Evolutionary conservation across 441 rosid genomes (phyloP), one percentile per base, ranked within the genome.

Genomic region (Capsella rubella): DNA sequence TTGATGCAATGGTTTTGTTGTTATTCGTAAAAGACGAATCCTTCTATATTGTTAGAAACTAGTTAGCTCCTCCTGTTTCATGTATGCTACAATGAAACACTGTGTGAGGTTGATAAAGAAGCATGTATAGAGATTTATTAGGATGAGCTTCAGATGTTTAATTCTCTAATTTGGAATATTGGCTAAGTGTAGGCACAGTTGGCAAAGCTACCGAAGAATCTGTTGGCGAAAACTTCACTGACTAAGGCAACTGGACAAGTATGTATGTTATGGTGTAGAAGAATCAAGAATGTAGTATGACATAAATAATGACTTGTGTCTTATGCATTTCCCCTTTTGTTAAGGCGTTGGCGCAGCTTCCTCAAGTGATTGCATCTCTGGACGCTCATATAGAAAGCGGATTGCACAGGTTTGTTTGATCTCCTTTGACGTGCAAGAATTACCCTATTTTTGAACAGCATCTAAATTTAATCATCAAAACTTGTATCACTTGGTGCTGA

Each of bases 161-260:
- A 15, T 39, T 21, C 62, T 71, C 29, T 16, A 29, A 4, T 27
- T 54, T 35, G 37, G 27, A 50, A 16, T 50, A 9, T 49, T 51
- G 10, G 29, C 14, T 50, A 11, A 61, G 25, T 60, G 64, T 47
- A 78, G 77, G 60, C 65, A 0, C 77, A 78, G 11, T 72, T 78
- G 34, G 74, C 59, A 53, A 78, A 78, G 59, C 81, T 78, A 16
- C 77, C 81, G 3, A 78, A 78, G 65, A 78, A 72, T 72, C 77
- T 78, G 15, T 46, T 78, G 74, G 74, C 74, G 0, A 72, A 72
- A 72, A 46, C 70, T 37, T 78, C 81, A 3, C 47, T 78, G 63
- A 78, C 81, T 65, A 78, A 78, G 60, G 55, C 81, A 15, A 78
- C 77, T 60, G 77, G 81, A 78, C 74, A 78, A 60, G 81, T 78